These are phyloP conservation scores for Heterobasidion irregulare DNA, from an alignment of 1,284 basidiomycete species.

Conservation along the genomic window DNA sequence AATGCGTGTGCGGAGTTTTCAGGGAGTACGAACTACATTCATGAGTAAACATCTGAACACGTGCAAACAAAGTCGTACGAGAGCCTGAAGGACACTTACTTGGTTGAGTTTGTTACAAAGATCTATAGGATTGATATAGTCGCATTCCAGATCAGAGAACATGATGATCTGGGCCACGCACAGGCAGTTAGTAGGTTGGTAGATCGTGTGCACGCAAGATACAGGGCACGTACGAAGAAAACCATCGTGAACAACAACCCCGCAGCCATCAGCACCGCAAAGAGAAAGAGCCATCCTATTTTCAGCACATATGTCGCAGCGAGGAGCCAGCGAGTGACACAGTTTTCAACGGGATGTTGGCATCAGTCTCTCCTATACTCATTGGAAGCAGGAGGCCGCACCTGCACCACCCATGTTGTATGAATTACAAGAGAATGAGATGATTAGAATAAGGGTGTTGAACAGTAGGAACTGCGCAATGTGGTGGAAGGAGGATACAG, in stretches of 20 bases:
- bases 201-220: background rate
- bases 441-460: background rate
- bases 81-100: constrained; percentile 34
- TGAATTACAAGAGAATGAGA: background rate
- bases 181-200: background rate
- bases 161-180: constrained; percentile 81
- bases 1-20: constrained; percentile 95
- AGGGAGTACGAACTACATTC: constrained; percentile 85
- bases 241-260: constrained; percentile 95
- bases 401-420: constrained; percentile 24
- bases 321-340: background rate
- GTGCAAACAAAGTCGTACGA: background rate
- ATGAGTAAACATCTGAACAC: constrained; percentile 4
- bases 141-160: constrained; percentile 97
- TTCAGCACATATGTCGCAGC: background rate
- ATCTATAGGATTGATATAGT: constrained; percentile 99
- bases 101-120: constrained; percentile 99
- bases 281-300: constrained; percentile 89
- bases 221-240: constrained; percentile 76
- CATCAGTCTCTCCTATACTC: background rate
- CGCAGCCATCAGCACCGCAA: constrained; percentile 88
- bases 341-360: too few relatives aligned
- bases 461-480: background rate
- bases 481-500: background rate
- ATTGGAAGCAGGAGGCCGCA: constrained; percentile 7